Percentiles rank a stretch among this genome's conserved stretches.
phyloP scores from a whole-genome alignment of 441 rosid species.

The Bocquillonia castaneifolia region DNA sequence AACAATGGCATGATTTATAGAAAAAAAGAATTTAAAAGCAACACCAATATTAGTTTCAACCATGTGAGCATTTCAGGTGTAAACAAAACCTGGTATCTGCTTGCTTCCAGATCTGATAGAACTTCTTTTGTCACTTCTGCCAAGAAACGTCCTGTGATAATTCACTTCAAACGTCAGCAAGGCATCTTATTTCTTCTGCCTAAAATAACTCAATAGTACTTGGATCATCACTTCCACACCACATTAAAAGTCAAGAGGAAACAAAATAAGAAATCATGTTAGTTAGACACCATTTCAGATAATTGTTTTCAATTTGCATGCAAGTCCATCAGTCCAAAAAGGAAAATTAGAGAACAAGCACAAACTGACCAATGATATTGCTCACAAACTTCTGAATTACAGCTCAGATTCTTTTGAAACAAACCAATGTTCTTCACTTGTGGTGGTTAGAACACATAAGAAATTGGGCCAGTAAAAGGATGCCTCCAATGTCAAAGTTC shows the following conservation, averaged over 20 bases:
- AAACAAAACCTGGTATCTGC: conserved; percentile 60
- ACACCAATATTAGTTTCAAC: not conserved
- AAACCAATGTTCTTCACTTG: not conserved
- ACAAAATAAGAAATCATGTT: not conserved
- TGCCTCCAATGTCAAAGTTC: not conserved
- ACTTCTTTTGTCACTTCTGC: conserved; percentile 75
- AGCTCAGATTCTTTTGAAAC: too few relatives aligned
- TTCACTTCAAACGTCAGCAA: conserved; percentile 23
- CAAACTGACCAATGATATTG: not conserved
- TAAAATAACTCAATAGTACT: not conserved
- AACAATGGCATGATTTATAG: not conserved
- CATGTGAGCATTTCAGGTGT: not conserved
- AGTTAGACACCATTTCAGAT: too few relatives aligned
- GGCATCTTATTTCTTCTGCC: not conserved
- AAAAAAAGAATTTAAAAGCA: not conserved
- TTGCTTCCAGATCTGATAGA: conserved; percentile 59
- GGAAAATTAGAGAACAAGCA: not conserved
- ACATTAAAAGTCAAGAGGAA: not conserved
- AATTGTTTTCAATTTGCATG: not conserved
- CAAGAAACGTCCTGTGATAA: conserved; percentile 57
- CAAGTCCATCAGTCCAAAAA: not conserved
- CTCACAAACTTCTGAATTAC: not conserved
- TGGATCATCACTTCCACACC: not conserved
- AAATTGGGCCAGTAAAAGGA: not conserved
- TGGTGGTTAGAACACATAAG: not conserved